phyloP scores from a whole-genome alignment of 2,329 filamentous ascomycete species.

The Sporothrix curviconia region DNA sequence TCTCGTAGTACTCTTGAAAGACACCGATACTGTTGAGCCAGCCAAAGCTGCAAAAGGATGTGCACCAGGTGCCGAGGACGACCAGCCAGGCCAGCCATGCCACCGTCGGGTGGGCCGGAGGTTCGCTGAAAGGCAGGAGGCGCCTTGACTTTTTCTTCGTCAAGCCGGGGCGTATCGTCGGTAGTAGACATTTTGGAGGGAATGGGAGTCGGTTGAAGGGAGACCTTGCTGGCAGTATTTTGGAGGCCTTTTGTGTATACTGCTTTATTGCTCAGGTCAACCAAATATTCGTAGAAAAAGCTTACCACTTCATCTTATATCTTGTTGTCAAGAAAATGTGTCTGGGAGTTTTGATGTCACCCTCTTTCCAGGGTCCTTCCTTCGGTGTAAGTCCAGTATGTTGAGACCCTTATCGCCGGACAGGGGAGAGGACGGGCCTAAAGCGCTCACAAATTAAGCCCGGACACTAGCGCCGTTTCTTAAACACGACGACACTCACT shows the following conservation, averaged over 20 bases:
- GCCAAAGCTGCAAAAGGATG: slow-evolving; percentile 20
- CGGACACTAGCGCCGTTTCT: background rate
- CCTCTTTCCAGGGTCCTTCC: too few species aligned
- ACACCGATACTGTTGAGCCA: slow-evolving; percentile 30
- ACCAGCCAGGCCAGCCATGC: slow-evolving; percentile 22
- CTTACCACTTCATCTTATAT: too few species aligned
- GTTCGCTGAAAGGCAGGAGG: background rate
- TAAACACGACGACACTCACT: background rate
- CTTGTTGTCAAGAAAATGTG: too few species aligned
- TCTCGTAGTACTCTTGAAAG: slow-evolving; percentile 46
- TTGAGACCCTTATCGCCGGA: background rate
- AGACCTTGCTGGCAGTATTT: too few species aligned
- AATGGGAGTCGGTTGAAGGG: too few species aligned
- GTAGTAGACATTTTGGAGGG: background rate
- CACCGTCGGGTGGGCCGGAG: slow-evolving; percentile 19
- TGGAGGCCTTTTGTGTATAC: too few species aligned
- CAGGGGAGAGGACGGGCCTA: background rate
- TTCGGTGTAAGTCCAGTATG: too few species aligned
- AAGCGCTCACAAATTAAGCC: background rate
- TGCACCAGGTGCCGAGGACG: slow-evolving; percentile 22
- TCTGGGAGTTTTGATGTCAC: too few species aligned
- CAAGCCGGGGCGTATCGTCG: background rate
- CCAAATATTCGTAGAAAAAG: too few species aligned
- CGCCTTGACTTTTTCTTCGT: background rate
- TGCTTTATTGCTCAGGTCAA: too few species aligned